Evolutionary conservation across 2,329 filamentous ascomycete species (phyloP), one percentile per base, ranked within the genome.

Genomic region (Penicillium sp.): DNA sequence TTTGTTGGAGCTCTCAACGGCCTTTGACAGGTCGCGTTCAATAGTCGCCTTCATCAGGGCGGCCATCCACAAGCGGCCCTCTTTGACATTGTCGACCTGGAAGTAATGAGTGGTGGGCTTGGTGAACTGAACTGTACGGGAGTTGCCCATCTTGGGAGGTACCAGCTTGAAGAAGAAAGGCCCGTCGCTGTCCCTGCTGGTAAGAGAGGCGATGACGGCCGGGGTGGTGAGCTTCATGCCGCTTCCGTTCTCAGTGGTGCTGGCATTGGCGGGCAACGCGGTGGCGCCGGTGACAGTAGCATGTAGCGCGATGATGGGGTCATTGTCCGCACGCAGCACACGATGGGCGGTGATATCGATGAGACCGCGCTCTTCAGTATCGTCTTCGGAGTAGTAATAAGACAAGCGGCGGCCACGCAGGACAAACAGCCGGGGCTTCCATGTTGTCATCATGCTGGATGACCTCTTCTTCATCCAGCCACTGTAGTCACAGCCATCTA

Each of bases 401-500:
- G 91, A 90, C 27, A 98, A 76, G 4, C 93, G 85, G 45, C 92
- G 84, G 27, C 93, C 93, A 64, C 90, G 91, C 50, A 98, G 81
- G 6, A 98, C 86, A 65, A 98, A 98, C n/a, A 97, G 79, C 10
- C 93, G 85, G 10, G 91, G 88, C 66, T 97, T 98, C 93, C 93
- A 98, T 1, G 91, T 95, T 2, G 90, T 90, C 86, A 98, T 95
- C 29, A 97, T 77, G 63, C 92, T 93, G 1, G 89, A 92, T 52
- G 89, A 95, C 72, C 95, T 91, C 79, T 98, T 98, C 78, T 93
- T 97, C 93, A 98, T 98, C 93, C 93, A 98, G 1, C 93, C 93
- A 63, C 86, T 92, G 68, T 95, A 97, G 65, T 98, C 92, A 47
- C 89, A 92, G 53, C 83, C 84, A 54, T 83, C 75, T 71, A 95